phyloP scores from a whole-genome alignment of 352 stramenopile genomes.

The Globisporangium radiosum region DNA sequence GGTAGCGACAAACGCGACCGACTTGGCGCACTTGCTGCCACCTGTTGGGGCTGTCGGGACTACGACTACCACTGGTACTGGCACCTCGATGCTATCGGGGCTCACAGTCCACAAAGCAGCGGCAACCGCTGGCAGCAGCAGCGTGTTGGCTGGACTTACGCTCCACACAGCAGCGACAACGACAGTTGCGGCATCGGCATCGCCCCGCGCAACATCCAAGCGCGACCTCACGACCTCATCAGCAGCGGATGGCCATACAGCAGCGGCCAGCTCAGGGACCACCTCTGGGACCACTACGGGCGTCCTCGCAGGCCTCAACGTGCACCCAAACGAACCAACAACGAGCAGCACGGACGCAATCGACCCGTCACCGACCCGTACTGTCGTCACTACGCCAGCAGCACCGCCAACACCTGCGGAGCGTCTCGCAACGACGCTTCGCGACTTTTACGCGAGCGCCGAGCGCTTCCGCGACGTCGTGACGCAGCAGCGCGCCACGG shows the following conservation, averaged over 20 bases:
- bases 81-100: conserved; percentile 47
- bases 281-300: conserved; percentile 11
- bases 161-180: conserved; percentile 28
- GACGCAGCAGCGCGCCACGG: conserved; percentile 68
- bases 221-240: not conserved
- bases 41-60: conserved; percentile 29
- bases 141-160: conserved; percentile 60
- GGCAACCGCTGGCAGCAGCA: conserved; percentile 3
- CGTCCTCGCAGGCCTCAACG: conserved; percentile 46
- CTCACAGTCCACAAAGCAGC: conserved; percentile 47
- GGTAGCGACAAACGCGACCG: conserved; percentile 18
- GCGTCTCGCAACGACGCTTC: conserved; percentile 54
- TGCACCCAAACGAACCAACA: conserved; percentile 22
- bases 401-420: conserved; percentile 50
- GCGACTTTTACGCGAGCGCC: conserved; percentile 70
- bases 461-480: conserved; percentile 57
- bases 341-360: not conserved
- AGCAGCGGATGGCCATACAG: too few species aligned
- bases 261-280: too few species aligned
- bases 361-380: conserved; percentile 15
- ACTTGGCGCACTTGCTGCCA: conserved; percentile 61
- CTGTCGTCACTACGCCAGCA: conserved; percentile 15
- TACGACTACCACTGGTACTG: conserved; percentile 2
- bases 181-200: too few species aligned
- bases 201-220: conserved; percentile 8